phyloP scores from a whole-genome alignment of 495 filamentous ascomycete species.

The Annulohypoxylon bovei region DNA sequence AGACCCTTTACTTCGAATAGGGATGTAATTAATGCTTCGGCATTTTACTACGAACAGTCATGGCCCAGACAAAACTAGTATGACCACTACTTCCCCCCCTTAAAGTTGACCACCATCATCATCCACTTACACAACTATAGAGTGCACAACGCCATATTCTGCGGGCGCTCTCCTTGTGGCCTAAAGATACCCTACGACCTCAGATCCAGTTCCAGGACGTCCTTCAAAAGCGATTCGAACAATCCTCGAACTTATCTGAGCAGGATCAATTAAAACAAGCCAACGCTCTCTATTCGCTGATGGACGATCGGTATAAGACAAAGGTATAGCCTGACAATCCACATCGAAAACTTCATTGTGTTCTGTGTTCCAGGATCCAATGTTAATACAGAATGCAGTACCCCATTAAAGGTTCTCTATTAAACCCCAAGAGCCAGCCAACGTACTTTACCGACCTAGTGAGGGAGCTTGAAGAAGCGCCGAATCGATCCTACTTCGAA shows the following conservation, averaged over 20 bases:
- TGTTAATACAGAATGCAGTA: slow-evolving; percentile 58
- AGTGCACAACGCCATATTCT: slow-evolving; percentile 65
- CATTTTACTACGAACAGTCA: slow-evolving; percentile 9
- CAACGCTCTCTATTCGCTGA: slow-evolving; percentile 77
- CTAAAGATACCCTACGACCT: slow-evolving; percentile 79
- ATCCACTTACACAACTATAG: slow-evolving; percentile 41
- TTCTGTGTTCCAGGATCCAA: neutral
- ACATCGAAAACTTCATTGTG: neutral
- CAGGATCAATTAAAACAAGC: slow-evolving; percentile 62
- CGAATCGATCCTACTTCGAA: slow-evolving; percentile 66
- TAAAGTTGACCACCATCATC: neutral
- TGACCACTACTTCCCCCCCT: neutral
- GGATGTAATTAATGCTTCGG: slow-evolving; percentile 8
- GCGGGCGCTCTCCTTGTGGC: slow-evolving; percentile 80
- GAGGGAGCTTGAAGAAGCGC: slow-evolving; percentile 77
- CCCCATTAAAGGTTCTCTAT: slow-evolving; percentile 66
- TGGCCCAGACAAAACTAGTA: slow-evolving; percentile 46
- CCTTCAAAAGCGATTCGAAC: slow-evolving; percentile 69
- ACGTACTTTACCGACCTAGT: slow-evolving; percentile 78
- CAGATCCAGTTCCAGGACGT: slow-evolving; percentile 77
- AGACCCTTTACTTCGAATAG: neutral
- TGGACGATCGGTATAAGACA: slow-evolving; percentile 76
- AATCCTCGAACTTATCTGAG: slow-evolving; percentile 37
- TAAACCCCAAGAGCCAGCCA: slow-evolving; percentile 78
- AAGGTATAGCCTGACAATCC: slow-evolving; percentile 52